Conservation (phyloP, 208 protist species). For the Leishmania mexicana region DNA sequence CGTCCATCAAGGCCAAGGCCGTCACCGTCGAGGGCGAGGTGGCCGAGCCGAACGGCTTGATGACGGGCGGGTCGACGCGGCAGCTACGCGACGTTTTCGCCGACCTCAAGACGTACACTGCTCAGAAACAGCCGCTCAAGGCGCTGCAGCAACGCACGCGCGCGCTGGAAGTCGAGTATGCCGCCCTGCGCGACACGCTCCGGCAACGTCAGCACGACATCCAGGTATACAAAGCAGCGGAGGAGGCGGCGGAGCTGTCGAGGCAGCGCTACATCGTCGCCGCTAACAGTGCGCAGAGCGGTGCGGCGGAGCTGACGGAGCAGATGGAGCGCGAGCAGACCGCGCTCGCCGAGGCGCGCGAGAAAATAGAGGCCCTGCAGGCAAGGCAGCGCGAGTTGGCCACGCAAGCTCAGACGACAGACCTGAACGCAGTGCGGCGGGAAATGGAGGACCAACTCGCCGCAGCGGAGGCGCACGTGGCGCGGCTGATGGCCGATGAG, state of each 20-base stretch:
- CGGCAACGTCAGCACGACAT: slow-evolving; percentile 45
- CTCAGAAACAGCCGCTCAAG: slow-evolving; percentile 56
- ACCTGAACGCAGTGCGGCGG: slow-evolving; percentile 39
- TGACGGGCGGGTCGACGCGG: slow-evolving; percentile 95
- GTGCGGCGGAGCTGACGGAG: slow-evolving; percentile 39
- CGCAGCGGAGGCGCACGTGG: slow-evolving; percentile 44
- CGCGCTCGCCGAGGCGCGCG: slow-evolving; percentile 37
- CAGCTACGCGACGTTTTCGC: slow-evolving; percentile 78
- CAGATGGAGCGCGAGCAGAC: slow-evolving; percentile 38
- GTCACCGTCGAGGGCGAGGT: slow-evolving; percentile 99
- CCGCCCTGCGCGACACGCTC: slow-evolving; percentile 44
- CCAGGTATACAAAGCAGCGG: slow-evolving; percentile 57
- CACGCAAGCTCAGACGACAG: slow-evolving; percentile 40
- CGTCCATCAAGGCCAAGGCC: slow-evolving; percentile 71
- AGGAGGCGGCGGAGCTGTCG: slow-evolving; percentile 51
- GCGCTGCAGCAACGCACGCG: slow-evolving; percentile 42
- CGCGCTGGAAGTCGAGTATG: slow-evolving; percentile 47
- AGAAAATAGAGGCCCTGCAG: slow-evolving; percentile 27
- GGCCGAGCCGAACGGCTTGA: slow-evolving; percentile 97
- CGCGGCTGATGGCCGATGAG: slow-evolving; percentile 49
- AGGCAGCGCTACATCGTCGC: slow-evolving; percentile 53
- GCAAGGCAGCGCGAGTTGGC: slow-evolving; percentile 39
- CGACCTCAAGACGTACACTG: slow-evolving; percentile 52
- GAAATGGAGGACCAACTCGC: slow-evolving; percentile 65
- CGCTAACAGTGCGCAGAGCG: slow-evolving; percentile 20